A percentile compares a stretch with the other conserved stretches of the same genome.
Evolutionary conservation across 257 asterid species (phyloP).

Genomic region (Ajuga chamaepitys): DNA sequence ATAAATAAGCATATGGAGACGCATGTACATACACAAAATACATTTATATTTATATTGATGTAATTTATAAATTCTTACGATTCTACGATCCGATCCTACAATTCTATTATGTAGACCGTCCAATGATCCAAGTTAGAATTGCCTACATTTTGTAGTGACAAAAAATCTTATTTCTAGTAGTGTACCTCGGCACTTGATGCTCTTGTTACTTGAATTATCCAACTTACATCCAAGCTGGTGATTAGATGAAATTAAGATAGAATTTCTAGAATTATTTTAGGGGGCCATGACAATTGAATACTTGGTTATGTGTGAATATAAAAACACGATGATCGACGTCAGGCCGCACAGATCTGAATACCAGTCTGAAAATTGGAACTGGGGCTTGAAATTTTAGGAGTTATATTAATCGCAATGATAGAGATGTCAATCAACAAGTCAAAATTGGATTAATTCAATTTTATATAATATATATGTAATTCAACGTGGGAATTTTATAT

Average conservation of each 20-base stretch:
- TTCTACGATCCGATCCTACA: too few relatives aligned
- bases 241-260: background rate
- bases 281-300: background rate
- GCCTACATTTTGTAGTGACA: too few relatives aligned
- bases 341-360: conserved; percentile 6
- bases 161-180: too few relatives aligned
- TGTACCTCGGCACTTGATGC: too few relatives aligned
- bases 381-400: background rate
- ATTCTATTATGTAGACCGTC: too few relatives aligned
- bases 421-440: conserved; percentile 4
- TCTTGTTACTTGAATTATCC: too few relatives aligned
- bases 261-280: background rate
- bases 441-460: background rate
- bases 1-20: too few relatives aligned
- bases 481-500: background rate
- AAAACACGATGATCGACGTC: background rate
- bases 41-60: too few relatives aligned
- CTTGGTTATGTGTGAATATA: conserved; percentile 2
- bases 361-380: conserved; percentile 6
- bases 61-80: too few relatives aligned
- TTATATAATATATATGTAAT: background rate
- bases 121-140: too few relatives aligned
- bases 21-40: too few relatives aligned
- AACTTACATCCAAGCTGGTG: background rate
- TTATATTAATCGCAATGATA: conserved; percentile 3